These are phyloP conservation scores for Vitis riparia DNA, from an alignment of 164 flowering plant species.

Conservation along the genomic window DNA sequence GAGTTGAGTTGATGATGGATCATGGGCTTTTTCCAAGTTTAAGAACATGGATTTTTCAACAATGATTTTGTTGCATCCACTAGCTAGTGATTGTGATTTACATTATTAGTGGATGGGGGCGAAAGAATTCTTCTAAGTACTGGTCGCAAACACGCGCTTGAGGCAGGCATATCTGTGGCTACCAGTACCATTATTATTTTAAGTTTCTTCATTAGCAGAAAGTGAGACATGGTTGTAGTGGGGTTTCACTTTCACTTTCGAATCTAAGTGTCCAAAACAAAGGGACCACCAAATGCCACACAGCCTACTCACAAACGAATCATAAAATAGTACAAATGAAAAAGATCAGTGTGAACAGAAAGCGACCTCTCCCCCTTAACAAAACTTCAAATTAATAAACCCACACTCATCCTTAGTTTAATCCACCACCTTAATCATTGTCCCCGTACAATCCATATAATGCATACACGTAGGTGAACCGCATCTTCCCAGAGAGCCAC, in stretches of 20 bases:
- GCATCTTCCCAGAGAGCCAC: too few relatives aligned
- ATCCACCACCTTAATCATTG: neutral
- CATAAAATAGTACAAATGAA: neutral
- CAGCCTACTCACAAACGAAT: constrained; percentile 5
- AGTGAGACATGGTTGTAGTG: constrained; percentile 14
- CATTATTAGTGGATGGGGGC: too few relatives aligned
- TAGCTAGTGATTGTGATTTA: too few relatives aligned
- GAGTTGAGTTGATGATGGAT: too few relatives aligned
- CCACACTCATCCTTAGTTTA: constrained; percentile 1
- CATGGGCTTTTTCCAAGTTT: too few relatives aligned
- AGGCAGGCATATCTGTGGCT: neutral
- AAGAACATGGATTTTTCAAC: too few relatives aligned
- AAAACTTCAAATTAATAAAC: neutral
- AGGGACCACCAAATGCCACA: constrained; percentile 9
- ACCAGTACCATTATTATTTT: neutral
- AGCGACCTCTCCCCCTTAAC: constrained; percentile 13
- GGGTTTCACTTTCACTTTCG: constrained; percentile 31
- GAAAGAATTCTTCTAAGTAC: too few relatives aligned
- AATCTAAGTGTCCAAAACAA: constrained; percentile 16
- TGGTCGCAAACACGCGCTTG: neutral
- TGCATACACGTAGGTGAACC: neutral
- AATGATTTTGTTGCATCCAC: too few relatives aligned
- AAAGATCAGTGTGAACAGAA: constrained; percentile 15
- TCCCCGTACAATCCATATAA: neutral
- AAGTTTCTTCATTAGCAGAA: constrained; percentile 5